These are phyloP conservation scores for Epichloe uncinata DNA, from an alignment of 2,329 filamentous ascomycete genomes.

Conservation along the genomic window DNA sequence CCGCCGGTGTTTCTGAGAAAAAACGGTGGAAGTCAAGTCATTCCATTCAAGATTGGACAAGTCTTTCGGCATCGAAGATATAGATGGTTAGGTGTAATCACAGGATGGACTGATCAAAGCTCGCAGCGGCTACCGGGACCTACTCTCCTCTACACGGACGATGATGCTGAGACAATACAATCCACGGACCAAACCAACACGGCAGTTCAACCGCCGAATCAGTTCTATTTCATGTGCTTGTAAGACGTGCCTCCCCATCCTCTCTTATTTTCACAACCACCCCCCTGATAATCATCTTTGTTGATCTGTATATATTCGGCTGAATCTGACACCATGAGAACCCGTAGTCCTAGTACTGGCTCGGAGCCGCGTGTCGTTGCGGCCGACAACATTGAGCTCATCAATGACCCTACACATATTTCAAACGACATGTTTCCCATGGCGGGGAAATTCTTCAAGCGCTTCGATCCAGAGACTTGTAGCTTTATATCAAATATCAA, in stretches of 20 bases:
- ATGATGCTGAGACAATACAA: slow-evolving; percentile 14
- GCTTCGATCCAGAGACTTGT: slow-evolving; percentile 55
- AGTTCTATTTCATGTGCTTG: slow-evolving; percentile 70
- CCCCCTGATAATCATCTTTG: not conserved
- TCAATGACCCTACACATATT: slow-evolving; percentile 34
- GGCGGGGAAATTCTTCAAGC: slow-evolving; percentile 78
- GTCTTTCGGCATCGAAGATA: slow-evolving; percentile 76
- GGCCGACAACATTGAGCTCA: slow-evolving; percentile 65
- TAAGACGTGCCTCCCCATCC: slow-evolving; percentile 34
- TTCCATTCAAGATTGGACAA: slow-evolving; percentile 58
- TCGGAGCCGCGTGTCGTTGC: slow-evolving; percentile 27
- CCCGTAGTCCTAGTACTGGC: slow-evolving; percentile 19
- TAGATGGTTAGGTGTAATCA: slow-evolving; percentile 66
- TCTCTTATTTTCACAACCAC: not conserved
- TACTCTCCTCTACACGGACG: slow-evolving; percentile 12
- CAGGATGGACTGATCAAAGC: slow-evolving; percentile 62
- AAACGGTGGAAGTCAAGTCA: slow-evolving; percentile 11
- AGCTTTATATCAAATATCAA: slow-evolving; percentile 68
- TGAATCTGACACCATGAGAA: not conserved
- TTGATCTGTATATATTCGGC: not conserved
- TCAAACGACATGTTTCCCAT: slow-evolving; percentile 47
- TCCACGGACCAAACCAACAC: slow-evolving; percentile 7
- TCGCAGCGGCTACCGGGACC: slow-evolving; percentile 15
- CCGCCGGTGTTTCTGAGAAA: slow-evolving; percentile 22
- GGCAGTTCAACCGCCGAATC: slow-evolving; percentile 15